Base-by-base conservation (phyloP, 768 basidiomycete species). In the Kwoniella mangroviensis region DNA sequence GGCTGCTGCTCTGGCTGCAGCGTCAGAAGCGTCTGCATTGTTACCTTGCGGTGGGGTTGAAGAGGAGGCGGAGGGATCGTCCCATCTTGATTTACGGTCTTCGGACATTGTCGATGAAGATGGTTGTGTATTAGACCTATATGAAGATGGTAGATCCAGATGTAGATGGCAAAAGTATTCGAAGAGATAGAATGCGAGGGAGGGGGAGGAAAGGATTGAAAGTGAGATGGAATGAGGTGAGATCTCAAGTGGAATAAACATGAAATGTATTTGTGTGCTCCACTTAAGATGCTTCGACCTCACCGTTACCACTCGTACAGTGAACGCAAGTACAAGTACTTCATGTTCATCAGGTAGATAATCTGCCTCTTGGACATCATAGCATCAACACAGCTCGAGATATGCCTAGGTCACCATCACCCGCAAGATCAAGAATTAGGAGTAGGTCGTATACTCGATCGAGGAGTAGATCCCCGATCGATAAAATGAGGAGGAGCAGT, bases 21-120 rank as follows among this genome's bases (percentile, higher is more conserved):
- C 79, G 17, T 73, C 73, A 1, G 72, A 73, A 54, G 71, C 69
- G 41, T 73, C 78, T 11, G 72, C 73, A 1, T 69, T 72, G 59
- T 66, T 62, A 5, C 67, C 53, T 13, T 89, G 87, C 1, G 83
- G 85, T 69, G 88, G 87, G 2, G 85, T 84, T 34, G 56, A 60
- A 12, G 60, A 56, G 15, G 67, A 63, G 41, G 57, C 55, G 73
- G 86, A 89, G 56, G 87, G 82, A 51, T 85, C 86, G 67, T 94
- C 93, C 92, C 91, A 92, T 84, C 91, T 91, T 83, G 91, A 88
- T 85, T 91, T 91, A 28, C 77, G 45, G 55, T 75, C 74, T 28
- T 51, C 61, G 22, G 61, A 10, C 61, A 63, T 49, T 26, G n/a
- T 13, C 22, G 40, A 34, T 34, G 34, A 34, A 34, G 22, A 57